phyloP scores from a whole-genome alignment of 805 yeast genomes.

The Nakazawaea wyomingensis region DNA sequence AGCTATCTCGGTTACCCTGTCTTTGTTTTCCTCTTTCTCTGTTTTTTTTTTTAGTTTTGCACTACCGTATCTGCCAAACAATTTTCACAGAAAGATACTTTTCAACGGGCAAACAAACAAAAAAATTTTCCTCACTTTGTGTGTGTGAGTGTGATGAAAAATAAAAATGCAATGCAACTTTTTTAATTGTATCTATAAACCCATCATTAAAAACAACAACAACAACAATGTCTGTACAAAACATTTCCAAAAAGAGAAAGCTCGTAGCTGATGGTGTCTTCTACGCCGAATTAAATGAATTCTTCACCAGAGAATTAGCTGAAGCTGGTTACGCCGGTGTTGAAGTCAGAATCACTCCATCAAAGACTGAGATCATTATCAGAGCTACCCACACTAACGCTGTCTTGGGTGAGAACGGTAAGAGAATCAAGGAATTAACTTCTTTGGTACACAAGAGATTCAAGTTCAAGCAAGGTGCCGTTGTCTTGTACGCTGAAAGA shows the following conservation, averaged over 20 bases:
- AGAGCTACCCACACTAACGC: slow-evolving; percentile 99
- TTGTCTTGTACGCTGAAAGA: slow-evolving; percentile 96
- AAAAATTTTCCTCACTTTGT: not conserved
- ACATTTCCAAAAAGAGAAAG: slow-evolving; percentile 97
- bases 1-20: not conserved
- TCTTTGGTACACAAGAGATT: slow-evolving; percentile 98
- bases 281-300: slow-evolving; percentile 99
- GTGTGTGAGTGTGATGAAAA: not conserved
- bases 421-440: slow-evolving; percentile 98
- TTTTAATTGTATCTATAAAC: too few species aligned
- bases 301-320: slow-evolving; percentile 99
- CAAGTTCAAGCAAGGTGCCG: slow-evolving; percentile 89
- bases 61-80: too few species aligned
- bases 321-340: slow-evolving; percentile 99
- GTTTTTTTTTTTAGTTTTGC: not conserved
- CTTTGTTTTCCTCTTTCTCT: not conserved
- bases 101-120: not conserved
- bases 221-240: slow-evolving; percentile 14
- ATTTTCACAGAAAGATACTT: too few species aligned
- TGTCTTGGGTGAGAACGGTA: slow-evolving; percentile 99
- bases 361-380: slow-evolving; percentile 97
- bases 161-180: not conserved
- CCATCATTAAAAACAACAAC: not conserved
- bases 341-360: slow-evolving; percentile 97
- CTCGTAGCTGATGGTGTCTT: slow-evolving; percentile 99